phyloP scores from a whole-genome alignment of 768 basidiomycete genomes.

The Suillus fuscotomentosus region DNA sequence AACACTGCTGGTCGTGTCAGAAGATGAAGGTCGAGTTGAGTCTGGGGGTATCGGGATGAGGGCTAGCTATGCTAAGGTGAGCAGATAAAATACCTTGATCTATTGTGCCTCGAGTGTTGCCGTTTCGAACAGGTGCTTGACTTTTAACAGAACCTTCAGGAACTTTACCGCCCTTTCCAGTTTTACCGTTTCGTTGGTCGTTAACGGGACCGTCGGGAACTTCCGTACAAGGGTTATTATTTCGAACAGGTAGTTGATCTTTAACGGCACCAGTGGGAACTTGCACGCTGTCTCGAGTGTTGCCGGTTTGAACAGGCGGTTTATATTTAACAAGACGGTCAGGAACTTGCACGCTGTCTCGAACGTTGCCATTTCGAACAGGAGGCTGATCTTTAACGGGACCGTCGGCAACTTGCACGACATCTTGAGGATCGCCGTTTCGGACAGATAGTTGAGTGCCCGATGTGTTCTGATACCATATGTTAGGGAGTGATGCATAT shows the following conservation, averaged over 20 bases:
- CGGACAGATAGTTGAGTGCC: not conserved
- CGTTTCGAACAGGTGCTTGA: not conserved
- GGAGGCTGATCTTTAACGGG: not conserved
- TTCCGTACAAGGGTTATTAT: too few species aligned
- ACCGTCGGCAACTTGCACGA: not conserved
- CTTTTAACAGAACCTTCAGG: not conserved
- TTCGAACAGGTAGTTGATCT: not conserved
- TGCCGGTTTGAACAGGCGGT: not conserved
- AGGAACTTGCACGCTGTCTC: not conserved
- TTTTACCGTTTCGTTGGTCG: not conserved
- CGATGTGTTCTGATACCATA: not conserved
- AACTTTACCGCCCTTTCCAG: not conserved
- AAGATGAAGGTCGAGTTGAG: not conserved
- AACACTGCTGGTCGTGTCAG: not conserved
- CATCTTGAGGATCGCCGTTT: not conserved
- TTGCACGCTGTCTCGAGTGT: not conserved
- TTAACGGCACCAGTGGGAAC: not conserved
- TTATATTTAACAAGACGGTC: not conserved
- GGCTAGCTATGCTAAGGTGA: not conserved
- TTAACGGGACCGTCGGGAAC: not conserved
- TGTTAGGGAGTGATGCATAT: not conserved
- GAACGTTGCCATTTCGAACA: not conserved
- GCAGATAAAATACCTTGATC: not conserved
- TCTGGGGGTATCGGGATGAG: not conserved
- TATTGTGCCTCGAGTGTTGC: not conserved